Evolutionary conservation across 768 basidiomycete species (phyloP).

Genomic region (Dioszegia crocea): DNA sequence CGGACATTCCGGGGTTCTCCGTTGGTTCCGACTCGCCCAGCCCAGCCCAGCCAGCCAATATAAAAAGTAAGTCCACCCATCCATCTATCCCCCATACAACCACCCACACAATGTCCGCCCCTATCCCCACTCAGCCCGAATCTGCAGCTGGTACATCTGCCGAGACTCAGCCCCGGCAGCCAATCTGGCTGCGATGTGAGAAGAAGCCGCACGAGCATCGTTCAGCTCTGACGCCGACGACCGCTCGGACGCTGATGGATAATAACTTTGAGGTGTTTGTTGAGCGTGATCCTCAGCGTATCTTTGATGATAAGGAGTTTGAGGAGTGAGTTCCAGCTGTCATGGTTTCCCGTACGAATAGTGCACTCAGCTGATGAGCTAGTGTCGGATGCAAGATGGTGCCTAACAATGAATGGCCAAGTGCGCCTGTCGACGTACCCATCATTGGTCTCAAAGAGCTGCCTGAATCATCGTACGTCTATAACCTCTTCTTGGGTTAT

Average conservation of each 20-base stretch:
- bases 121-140: slow-evolving; percentile 4
- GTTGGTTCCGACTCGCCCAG: neutral
- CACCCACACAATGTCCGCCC: neutral
- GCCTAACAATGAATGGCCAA: slow-evolving; percentile 81
- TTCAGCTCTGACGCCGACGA: slow-evolving; percentile 86
- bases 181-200: slow-evolving; percentile 94
- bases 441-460: slow-evolving; percentile 97
- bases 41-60: neutral
- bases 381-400: slow-evolving; percentile 89
- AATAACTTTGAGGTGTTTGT: slow-evolving; percentile 85
- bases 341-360: neutral
- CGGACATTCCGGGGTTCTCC: too few relatives aligned
- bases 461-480: slow-evolving; percentile 60
- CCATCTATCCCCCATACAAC: neutral
- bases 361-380: slow-evolving; percentile 11
- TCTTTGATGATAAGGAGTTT: slow-evolving; percentile 89
- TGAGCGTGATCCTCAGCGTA: slow-evolving; percentile 88
- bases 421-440: slow-evolving; percentile 65
- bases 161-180: slow-evolving; percentile 45
- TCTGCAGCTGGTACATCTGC: slow-evolving; percentile 44
- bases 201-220: slow-evolving; percentile 92
- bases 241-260: slow-evolving; percentile 79
- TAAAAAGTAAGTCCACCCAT: neutral
- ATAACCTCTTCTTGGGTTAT: neutral
- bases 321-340: slow-evolving; percentile 70